phyloP scores from a whole-genome alignment of 1,284 basidiomycete genomes.

The Ustilago shanxiensis region DNA sequence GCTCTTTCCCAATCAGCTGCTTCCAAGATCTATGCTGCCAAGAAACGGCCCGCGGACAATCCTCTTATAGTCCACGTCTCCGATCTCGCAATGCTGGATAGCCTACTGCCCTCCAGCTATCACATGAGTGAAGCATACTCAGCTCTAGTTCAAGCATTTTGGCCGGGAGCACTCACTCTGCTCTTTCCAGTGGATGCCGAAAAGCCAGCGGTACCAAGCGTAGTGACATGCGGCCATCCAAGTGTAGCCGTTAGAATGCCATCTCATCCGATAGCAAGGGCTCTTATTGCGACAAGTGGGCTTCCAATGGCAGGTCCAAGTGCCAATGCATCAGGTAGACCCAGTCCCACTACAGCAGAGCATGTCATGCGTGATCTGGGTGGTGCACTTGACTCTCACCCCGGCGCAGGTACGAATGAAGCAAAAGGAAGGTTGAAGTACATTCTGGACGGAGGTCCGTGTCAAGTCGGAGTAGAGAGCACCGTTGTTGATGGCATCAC shows the following conservation, averaged over 20 bases:
- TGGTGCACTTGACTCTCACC: slow-evolving; percentile 73
- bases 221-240: slow-evolving; percentile 79
- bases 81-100: slow-evolving; percentile 80
- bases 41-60: slow-evolving; percentile 94
- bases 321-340: slow-evolving; percentile 93
- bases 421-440: slow-evolving; percentile 73
- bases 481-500: slow-evolving; percentile 87
- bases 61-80: slow-evolving; percentile 97
- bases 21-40: slow-evolving; percentile 87
- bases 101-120: slow-evolving; percentile 72
- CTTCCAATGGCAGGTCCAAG: slow-evolving; percentile 92
- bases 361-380: slow-evolving; percentile 87
- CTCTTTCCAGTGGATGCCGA: slow-evolving; percentile 79
- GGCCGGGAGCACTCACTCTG: slow-evolving; percentile 94
- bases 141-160: slow-evolving; percentile 80
- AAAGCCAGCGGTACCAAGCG: slow-evolving; percentile 47
- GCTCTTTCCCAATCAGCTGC: slow-evolving; percentile 76
- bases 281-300: slow-evolving; percentile 82
- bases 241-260: slow-evolving; percentile 96
- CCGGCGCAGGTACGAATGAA: background rate
- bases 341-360: slow-evolving; percentile 89
- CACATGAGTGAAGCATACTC: slow-evolving; percentile 38
- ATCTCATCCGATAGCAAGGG: slow-evolving; percentile 89
- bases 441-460: slow-evolving; percentile 93
- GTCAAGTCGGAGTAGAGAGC: slow-evolving; percentile 91